Percentiles rank a stretch among this genome's conserved stretches.
These are phyloP conservation scores for Suhomyces bolitotheri DNA, from an alignment of 1,139 yeast species.

Conservation along the genomic window DNA sequence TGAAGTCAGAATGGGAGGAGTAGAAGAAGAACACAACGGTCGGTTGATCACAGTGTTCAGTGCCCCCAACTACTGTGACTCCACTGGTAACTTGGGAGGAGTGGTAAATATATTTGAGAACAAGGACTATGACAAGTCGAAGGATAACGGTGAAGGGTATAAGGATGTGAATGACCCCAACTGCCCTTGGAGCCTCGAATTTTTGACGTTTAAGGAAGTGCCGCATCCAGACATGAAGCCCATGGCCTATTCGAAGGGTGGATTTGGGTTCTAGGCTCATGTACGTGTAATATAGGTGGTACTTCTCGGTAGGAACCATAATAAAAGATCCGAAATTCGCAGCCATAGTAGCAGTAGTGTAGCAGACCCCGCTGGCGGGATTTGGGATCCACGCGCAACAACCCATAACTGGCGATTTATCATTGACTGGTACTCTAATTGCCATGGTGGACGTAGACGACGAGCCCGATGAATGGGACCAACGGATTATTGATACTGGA, in stretches of 20 bases:
- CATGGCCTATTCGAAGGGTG: slow-evolving; percentile 88
- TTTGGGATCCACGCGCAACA: too few species aligned
- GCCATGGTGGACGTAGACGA: too few species aligned
- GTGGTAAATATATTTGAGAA: slow-evolving; percentile 63
- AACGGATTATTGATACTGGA: slow-evolving; percentile 70
- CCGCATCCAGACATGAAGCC: slow-evolving; percentile 92
- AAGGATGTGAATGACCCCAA: slow-evolving; percentile 45
- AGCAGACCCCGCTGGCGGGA: too few species aligned
- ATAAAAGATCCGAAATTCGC: too few species aligned
- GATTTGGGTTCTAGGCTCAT: slow-evolving; percentile 41
- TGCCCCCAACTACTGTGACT: slow-evolving; percentile 97
- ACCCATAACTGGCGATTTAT: too few species aligned
- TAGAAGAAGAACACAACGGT: slow-evolving; percentile 83
- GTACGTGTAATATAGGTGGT: slow-evolving; percentile 4
- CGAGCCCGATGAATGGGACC: slow-evolving; percentile 74
- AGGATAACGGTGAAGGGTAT: slow-evolving; percentile 53
- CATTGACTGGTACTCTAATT: too few species aligned
- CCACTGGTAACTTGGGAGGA: slow-evolving; percentile 89
- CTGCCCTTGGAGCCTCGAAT: slow-evolving; percentile 52
- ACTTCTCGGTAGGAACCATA: too few species aligned
- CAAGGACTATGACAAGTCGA: slow-evolving; percentile 27
- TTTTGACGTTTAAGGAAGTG: slow-evolving; percentile 71
- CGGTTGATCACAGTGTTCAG: slow-evolving; percentile 87
- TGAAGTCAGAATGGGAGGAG: slow-evolving; percentile 92
- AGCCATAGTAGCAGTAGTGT: too few species aligned